Evolutionary conservation across 345 rosid species (phyloP), one percentile per base, ranked within the genome.

Genomic region (Citrus sp.): DNA sequence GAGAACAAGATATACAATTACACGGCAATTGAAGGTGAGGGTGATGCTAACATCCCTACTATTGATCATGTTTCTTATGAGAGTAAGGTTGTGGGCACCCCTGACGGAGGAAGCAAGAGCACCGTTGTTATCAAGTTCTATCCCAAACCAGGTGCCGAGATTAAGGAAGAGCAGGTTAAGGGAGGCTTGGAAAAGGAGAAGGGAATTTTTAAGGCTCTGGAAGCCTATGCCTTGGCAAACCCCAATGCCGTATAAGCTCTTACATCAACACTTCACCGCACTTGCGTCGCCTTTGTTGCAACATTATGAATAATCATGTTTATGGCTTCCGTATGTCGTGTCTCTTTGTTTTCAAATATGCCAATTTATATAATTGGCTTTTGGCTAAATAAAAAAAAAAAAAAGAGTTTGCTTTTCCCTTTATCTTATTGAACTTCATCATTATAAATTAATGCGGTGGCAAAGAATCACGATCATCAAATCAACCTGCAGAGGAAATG

Each of bases 1-100:
- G 83, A 77, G 28, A 84, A 58, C 3, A 13, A 77, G 14, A 25
- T 4, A 0, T 77, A 76, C 9, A 64, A 67, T 14, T 79, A 80
- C 56, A 79, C 84, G 7, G 54, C 77, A 40, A 64, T 87, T 3
- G 88, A 87, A 54, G 87, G 87, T 0, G 88, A 87, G 60, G 89
- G 89, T 0, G 86, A 81, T 9, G 74, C 72, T 5, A 22, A 77
- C 42, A 64, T 16, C 10, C 74, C 80, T 68, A 49, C 18, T 25
- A 55, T 80, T 8, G 89, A 89, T 54, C 81, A 80, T 5, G 76
- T 86, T 59, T 56, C 59, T 14, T 80, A 83, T 3, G 88, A 81
- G 79, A 10, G 65, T 7, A 86, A 76, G 79, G 77, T 86, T 1
- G 87, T 67, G 73, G 59, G 81, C 14, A 34, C 83, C 2, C 12